Evolutionary conservation across 1,284 basidiomycete genomes (phyloP).

Genomic region (Leccinum pachyderme): DNA sequence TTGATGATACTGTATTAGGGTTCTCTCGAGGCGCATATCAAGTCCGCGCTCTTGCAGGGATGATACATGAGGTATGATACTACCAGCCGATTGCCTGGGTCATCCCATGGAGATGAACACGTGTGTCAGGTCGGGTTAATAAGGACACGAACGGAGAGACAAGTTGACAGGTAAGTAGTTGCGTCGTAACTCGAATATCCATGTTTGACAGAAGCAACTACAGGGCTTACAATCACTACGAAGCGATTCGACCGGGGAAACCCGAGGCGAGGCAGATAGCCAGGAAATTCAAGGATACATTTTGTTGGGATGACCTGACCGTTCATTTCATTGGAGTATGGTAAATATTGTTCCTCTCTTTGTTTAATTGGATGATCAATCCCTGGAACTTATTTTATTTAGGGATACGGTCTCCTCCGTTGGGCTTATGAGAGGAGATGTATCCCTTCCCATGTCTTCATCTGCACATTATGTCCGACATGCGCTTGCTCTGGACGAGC

Average conservation of each 20-base stretch:
- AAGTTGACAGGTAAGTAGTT: slow-evolving; percentile 1
- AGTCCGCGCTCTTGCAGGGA: background rate
- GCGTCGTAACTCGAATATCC: background rate
- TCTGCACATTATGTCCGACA: slow-evolving; percentile 36
- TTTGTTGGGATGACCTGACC: slow-evolving; percentile 8
- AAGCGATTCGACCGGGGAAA: slow-evolving; percentile 2
- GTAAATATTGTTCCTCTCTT: slow-evolving; percentile 3
- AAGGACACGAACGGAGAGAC: background rate
- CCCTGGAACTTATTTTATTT: background rate
- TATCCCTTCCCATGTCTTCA: slow-evolving; percentile 14
- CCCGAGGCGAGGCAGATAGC: background rate
- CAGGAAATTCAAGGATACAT: background rate
- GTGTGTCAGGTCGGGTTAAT: slow-evolving; percentile 18
- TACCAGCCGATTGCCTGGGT: background rate
- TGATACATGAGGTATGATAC: background rate
- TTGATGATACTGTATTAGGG: background rate
- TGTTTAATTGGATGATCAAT: background rate
- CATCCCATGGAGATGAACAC: background rate
- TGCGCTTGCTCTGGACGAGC: slow-evolving; percentile 37
- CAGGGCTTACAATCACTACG: slow-evolving; percentile 38
- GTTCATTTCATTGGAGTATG: slow-evolving; percentile 39
- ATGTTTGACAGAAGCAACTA: background rate
- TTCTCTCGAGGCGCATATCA: background rate
- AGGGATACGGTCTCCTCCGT: slow-evolving; percentile 42
- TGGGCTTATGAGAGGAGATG: slow-evolving; percentile 19